phyloP scores from a whole-genome alignment of 345 rosid species.

The Ricinus communis region DNA sequence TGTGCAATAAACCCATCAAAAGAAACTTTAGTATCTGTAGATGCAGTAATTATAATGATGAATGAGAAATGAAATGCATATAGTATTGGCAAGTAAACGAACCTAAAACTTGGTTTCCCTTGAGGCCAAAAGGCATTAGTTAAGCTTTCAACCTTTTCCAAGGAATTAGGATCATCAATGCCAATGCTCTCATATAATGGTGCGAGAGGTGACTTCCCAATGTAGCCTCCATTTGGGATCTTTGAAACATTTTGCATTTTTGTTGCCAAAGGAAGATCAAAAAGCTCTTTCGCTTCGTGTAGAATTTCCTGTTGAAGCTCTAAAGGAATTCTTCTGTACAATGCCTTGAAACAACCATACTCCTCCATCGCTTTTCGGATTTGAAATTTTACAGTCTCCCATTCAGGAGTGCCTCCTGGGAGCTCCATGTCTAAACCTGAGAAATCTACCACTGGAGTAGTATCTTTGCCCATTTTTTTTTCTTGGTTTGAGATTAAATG shows the following conservation, averaged over 20 bases:
- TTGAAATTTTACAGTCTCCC: slow-evolving; percentile 22
- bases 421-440: slow-evolving; percentile 14
- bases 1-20: too few species aligned
- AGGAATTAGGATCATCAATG: slow-evolving; percentile 27
- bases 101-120: slow-evolving; percentile 37
- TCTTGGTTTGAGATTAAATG: too few species aligned
- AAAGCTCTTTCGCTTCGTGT: slow-evolving; percentile 22
- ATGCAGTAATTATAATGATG: too few species aligned
- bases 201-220: slow-evolving; percentile 22
- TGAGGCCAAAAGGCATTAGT: slow-evolving; percentile 35
- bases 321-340: slow-evolving; percentile 20
- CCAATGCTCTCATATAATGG: slow-evolving; percentile 39
- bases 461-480: slow-evolving; percentile 29
- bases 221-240: slow-evolving; percentile 40
- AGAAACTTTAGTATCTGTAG: too few species aligned
- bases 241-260: slow-evolving; percentile 26
- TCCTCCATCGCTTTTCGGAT: slow-evolving; percentile 34
- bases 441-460: slow-evolving; percentile 29
- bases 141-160: slow-evolving; percentile 11
- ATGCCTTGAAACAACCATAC: slow-evolving; percentile 39
- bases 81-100: neutral
- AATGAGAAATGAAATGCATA: too few species aligned
- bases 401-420: slow-evolving; percentile 20
- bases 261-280: slow-evolving; percentile 31
- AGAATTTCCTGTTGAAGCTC: slow-evolving; percentile 19